These are phyloP conservation scores for Phytophthora megakarya DNA, from an alignment of 352 stramenopile genomes.

Conservation along the genomic window DNA sequence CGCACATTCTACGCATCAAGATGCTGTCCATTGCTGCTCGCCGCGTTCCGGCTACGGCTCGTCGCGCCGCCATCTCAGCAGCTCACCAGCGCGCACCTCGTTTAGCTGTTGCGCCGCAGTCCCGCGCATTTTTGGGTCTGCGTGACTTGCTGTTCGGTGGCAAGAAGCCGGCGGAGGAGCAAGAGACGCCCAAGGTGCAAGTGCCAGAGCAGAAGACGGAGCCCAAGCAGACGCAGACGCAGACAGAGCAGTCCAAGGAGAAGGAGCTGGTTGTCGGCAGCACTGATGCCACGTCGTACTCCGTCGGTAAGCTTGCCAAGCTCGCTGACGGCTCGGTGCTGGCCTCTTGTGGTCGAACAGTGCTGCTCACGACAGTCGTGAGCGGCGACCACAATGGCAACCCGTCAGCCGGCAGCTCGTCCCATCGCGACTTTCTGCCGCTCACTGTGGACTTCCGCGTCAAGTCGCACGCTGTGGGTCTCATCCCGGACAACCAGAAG, in stretches of 20 bases:
- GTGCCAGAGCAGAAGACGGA: constrained; percentile 2
- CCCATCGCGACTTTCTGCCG: constrained; percentile 79
- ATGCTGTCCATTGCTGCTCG: constrained; percentile 38
- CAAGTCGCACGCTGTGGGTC: constrained; percentile 82
- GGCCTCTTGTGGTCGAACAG: constrained; percentile 77
- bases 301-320: constrained; percentile 78
- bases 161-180: constrained; percentile 41
- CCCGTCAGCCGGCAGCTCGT: constrained; percentile 15
- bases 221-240: constrained; percentile 12
- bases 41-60: constrained; percentile 29
- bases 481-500: constrained; percentile 89
- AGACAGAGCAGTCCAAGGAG: constrained; percentile 16
- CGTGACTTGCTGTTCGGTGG: constrained; percentile 68
- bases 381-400: constrained; percentile 55
- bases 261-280: constrained; percentile 52
- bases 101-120: constrained; percentile 26
- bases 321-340: constrained; percentile 89
- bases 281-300: constrained; percentile 57
- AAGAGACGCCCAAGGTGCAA: constrained; percentile 23
- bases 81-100: constrained; percentile 5
- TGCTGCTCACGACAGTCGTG: constrained; percentile 89
- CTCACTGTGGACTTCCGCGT: constrained; percentile 95
- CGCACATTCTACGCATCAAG: constrained; percentile 24
- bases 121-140: constrained; percentile 65
- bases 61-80: constrained; percentile 11